Evolutionary conservation across 148 eudicot genomes (phyloP).

Genomic region (Arctostaphylos glauca): DNA sequence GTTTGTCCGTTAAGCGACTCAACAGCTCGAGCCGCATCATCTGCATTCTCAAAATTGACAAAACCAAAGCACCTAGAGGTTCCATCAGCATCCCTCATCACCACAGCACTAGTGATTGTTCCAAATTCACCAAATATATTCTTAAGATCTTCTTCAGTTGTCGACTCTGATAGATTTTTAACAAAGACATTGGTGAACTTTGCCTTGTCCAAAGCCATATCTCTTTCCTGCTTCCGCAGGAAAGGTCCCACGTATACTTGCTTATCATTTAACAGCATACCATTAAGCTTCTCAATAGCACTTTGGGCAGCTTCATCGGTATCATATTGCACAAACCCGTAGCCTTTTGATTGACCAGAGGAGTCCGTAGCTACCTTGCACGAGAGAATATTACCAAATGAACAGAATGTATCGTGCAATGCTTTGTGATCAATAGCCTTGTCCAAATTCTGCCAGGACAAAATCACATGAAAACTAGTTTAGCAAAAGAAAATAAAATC

Average conservation of each 20-base stretch:
- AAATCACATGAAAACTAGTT: conserved; percentile 13
- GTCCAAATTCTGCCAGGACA: conserved; percentile 70
- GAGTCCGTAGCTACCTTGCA: conserved; percentile 85
- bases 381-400: conserved; percentile 75
- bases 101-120: conserved; percentile 66
- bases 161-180: conserved; percentile 73
- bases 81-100: conserved; percentile 82
- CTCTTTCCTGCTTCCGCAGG: conserved; percentile 76
- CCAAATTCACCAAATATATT: conserved; percentile 73
- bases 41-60: conserved; percentile 84
- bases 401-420: conserved; percentile 73
- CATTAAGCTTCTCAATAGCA: conserved; percentile 82
- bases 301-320: conserved; percentile 71
- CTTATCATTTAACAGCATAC: conserved; percentile 83
- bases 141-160: conserved; percentile 68
- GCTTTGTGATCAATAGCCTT: conserved; percentile 83
- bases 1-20: conserved; percentile 67
- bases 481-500: neutral
- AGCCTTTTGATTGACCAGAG: conserved; percentile 84
- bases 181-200: conserved; percentile 81
- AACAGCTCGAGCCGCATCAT: conserved; percentile 82
- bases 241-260: conserved; percentile 90
- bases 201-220: conserved; percentile 49
- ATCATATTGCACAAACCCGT: conserved; percentile 94
- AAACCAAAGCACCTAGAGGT: conserved; percentile 91